A percentile compares a stretch with the other conserved stretches of the same genome.
These are phyloP conservation scores for Forsythia viridissima DNA, from an alignment of 257 asterid genomes.

Conservation along the genomic window DNA sequence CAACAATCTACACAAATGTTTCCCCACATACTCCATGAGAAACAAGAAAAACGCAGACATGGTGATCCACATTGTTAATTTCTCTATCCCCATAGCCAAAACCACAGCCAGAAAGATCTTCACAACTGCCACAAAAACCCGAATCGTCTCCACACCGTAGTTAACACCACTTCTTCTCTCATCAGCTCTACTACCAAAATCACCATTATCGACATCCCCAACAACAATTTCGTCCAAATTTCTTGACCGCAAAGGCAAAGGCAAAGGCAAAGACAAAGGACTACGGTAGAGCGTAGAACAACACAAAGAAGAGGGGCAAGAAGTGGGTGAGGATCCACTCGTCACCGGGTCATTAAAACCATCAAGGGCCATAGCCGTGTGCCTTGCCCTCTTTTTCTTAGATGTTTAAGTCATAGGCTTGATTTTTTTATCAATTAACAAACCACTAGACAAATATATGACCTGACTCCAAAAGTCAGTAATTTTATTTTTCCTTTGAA, in stretches of 20 bases:
- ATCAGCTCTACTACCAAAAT: neutral
- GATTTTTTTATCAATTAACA: neutral
- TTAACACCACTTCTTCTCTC: conserved; percentile 3
- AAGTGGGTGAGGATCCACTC: conserved; percentile 3
- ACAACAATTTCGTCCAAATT: neutral
- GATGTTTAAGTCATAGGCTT: neutral
- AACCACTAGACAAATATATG: conserved; percentile 55
- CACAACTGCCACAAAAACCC: conserved; percentile 36
- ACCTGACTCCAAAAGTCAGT: too few relatives aligned
- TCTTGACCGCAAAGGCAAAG: neutral
- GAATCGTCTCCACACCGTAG: conserved; percentile 25
- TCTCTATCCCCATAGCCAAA: conserved; percentile 59
- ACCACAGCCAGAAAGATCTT: conserved; percentile 55
- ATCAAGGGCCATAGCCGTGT: neutral
- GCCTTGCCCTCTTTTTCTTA: conserved; percentile 37
- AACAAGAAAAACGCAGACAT: conserved; percentile 53
- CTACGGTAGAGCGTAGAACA: conserved; percentile 6
- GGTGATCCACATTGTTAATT: conserved; percentile 61
- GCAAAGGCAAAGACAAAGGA: neutral
- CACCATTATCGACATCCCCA: neutral
- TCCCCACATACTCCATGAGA: conserved; percentile 43
- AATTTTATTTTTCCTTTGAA: too few relatives aligned
- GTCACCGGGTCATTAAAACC: conserved; percentile 12
- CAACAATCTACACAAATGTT: conserved; percentile 12
- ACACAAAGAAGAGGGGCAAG: neutral